Percentiles rank a stretch among this genome's conserved stretches.
Evolutionary conservation across 345 rosid species (phyloP).

Genomic region (Populus euphratica): DNA sequence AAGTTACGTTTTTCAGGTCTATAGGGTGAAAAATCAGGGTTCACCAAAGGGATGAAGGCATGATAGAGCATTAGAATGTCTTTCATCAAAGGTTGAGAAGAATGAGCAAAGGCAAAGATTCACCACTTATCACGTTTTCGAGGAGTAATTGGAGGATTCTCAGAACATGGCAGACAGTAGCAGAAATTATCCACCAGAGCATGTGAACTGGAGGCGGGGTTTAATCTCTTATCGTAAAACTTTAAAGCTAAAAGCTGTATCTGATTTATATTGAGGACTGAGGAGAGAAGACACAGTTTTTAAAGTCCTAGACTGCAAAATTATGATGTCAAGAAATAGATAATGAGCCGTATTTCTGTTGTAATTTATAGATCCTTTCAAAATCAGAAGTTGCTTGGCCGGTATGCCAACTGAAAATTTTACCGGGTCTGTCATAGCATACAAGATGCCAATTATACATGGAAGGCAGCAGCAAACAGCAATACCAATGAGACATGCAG

Average conservation of each 20-base stretch:
- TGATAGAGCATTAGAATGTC: not conserved
- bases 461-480: constrained; percentile 97
- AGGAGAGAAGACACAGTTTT: not conserved
- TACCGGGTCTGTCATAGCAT: constrained; percentile 81
- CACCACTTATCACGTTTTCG: not conserved
- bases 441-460: constrained; percentile 81
- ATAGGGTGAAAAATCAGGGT: not conserved
- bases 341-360: not conserved
- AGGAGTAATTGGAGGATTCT: not conserved
- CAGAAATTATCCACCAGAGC: not conserved
- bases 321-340: not conserved
- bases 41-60: not conserved
- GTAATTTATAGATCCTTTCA: not conserved
- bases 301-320: too few relatives aligned
- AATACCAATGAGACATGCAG: constrained; percentile 73
- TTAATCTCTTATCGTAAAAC: not conserved
- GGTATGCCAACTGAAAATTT: not conserved
- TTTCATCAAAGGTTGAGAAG: not conserved
- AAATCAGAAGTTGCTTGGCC: not conserved
- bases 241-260: not conserved
- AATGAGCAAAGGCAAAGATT: not conserved
- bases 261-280: not conserved
- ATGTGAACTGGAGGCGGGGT: not conserved
- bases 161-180: not conserved
- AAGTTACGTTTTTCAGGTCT: not conserved